Evolutionary conservation across 2,329 filamentous ascomycete species (phyloP).

Genomic region (Furcasterigmium sp.): DNA sequence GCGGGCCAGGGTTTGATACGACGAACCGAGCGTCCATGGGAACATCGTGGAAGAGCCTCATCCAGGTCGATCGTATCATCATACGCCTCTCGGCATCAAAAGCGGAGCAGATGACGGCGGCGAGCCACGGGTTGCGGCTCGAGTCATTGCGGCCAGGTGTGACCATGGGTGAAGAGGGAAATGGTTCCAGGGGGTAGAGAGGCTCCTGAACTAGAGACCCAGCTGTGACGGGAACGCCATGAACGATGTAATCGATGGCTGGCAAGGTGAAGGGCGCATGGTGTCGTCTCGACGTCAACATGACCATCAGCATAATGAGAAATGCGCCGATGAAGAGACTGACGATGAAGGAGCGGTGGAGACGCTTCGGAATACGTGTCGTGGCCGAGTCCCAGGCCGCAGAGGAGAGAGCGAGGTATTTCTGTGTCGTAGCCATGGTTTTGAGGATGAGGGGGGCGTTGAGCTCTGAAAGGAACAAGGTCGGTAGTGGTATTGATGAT

Average conservation of each 20-base stretch:
- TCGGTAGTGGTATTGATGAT: too few relatives aligned
- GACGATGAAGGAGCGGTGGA: constrained; percentile 5
- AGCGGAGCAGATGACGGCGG: constrained; percentile 22
- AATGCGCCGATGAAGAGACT: constrained; percentile 4
- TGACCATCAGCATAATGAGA: constrained; percentile 1
- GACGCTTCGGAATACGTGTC: constrained; percentile 5
- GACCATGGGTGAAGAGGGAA: constrained; percentile 17
- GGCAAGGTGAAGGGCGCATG: constrained; percentile 9
- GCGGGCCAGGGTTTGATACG: constrained; percentile 21
- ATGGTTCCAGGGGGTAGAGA: constrained; percentile 14
- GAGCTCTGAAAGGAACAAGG: too few relatives aligned
- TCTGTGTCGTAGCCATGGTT: too few relatives aligned
- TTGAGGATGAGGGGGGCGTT: too few relatives aligned
- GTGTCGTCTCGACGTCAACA: constrained; percentile 2
- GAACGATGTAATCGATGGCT: constrained; percentile 6
- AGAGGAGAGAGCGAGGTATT: neutral
- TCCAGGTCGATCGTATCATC: constrained; percentile 25
- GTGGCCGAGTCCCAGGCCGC: constrained; percentile 3
- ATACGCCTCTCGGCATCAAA: constrained; percentile 20
- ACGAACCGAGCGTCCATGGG: constrained; percentile 24
- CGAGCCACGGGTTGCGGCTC: constrained; percentile 17
- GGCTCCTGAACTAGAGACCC: constrained; percentile 2
- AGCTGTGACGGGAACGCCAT: constrained; percentile 5
- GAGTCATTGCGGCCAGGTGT: too few relatives aligned
- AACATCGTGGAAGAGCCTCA: constrained; percentile 20